Evolutionary conservation across 140 eudicot genomes (phyloP), one percentile per base, ranked within the genome.

Genomic region (Anethum foeniculum): DNA sequence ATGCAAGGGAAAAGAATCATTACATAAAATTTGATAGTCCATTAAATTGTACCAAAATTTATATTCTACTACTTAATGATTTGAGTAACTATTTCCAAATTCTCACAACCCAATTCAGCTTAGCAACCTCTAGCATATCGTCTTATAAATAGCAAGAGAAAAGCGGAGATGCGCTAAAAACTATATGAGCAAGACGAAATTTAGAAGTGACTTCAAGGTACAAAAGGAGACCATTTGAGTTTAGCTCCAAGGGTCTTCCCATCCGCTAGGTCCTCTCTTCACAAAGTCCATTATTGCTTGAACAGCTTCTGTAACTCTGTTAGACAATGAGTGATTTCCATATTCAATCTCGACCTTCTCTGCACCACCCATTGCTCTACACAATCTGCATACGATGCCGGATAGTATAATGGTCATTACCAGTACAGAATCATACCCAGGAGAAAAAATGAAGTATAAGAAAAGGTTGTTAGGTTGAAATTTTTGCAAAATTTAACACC

Each of bases 171-270:
- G 15, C 56, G 0, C 76, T 14, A 36, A 32, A 41, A 41, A 44
- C 39, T 1, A 73, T 30, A 81, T 9, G 19, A n/a, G 36, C 58
- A 44, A 39, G 15, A 46, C 36, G 65, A 32, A 79, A 75, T 15
- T 32, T 18, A 58, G 38, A 64, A 72, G 74, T 16, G 44, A 1
- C n/a, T 48, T 49, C 12, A 67, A 54, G 68, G 56, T 38, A 21
- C 27, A 71, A 9, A 23, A 10, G 46, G 65, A 7, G 79, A 68
- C 74, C 78, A 82, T 58, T 28, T 77, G 10, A 43, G 12, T 86
- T 62, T 86, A 93, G 76, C 87, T 90, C 97, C 97, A 92, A 0
- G 99, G 97, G 54, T 95, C 97, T 36, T 95, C 99, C 97, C 99
- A 95, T 49, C 97, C 97, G 71, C 82, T 92, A 52, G 96, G 97